phyloP scores from a whole-genome alignment of 805 yeast genomes.

The Barnettozyma sp. region DNA sequence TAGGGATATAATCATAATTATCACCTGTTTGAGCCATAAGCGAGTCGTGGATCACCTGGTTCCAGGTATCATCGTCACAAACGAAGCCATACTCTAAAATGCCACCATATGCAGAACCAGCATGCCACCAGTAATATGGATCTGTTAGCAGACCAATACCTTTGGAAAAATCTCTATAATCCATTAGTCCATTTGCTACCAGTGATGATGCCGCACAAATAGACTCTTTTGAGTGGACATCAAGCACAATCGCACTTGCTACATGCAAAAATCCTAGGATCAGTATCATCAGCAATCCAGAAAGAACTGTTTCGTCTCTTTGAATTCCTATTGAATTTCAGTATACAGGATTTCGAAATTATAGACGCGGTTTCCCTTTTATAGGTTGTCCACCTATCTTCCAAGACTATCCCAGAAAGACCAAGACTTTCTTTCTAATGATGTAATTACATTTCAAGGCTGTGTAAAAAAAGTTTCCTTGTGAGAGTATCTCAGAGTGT shows the following conservation, averaged over 20 bases:
- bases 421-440: not conserved
- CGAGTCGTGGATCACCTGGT: conserved; percentile 51
- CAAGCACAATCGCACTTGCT: conserved; percentile 25
- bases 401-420: not conserved
- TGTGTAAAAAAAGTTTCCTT: no score
- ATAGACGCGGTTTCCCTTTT: no score
- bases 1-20: conserved; percentile 51
- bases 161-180: conserved; percentile 55
- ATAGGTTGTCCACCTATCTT: no score
- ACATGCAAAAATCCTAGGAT: not conserved
- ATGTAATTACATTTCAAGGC: not conserved
- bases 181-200: conserved; percentile 56
- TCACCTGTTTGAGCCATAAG: conserved; percentile 35
- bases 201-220: conserved; percentile 51
- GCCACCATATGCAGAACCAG: conserved; percentile 72
- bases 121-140: conserved; percentile 90
- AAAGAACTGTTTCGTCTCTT: no score
- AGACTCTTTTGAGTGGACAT: conserved; percentile 35
- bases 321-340: no score
- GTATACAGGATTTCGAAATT: no score
- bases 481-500: no score
- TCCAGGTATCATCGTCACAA: conserved; percentile 64
- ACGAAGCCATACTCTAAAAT: conserved; percentile 67
- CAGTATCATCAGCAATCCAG: not conserved
- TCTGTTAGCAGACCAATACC: conserved; percentile 58